Evolutionary conservation across 2,329 filamentous ascomycete genomes (phyloP), one percentile per base, ranked within the genome.

Genomic region (Diaporthe ampelina): DNA sequence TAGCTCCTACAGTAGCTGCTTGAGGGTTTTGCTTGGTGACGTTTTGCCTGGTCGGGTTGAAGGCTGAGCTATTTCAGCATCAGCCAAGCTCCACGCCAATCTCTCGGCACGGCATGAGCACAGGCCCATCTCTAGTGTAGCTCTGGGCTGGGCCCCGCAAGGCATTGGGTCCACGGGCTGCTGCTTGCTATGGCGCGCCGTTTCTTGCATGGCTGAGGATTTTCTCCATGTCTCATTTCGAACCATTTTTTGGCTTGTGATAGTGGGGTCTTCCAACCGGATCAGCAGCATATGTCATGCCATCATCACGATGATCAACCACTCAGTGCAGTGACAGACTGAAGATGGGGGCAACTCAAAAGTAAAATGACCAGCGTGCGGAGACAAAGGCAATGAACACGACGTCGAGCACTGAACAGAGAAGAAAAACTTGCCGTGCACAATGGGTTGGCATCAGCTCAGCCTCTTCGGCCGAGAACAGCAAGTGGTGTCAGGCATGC

Each of bases 21-120:
- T 43, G 40, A 19, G 15, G 13, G 40, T 15, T 43, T 43, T 43
- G 40, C 43, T 45, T 19, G 19, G 57, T 70, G 24, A 45, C 52
- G 68, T 56, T 13, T 29, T 73, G 48, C 17, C 52, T 21, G 15
- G 21, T 45, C 58, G 24, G 26, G 21, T 24, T 40, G 43, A 32
- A 29, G 56, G 32, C 29, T 63, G 40, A 61, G 19, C 69, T 48
- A 59, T 50, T 37, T 43, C 58, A 45, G 43, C 43, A 61, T 50
- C 52, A 54, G 43, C 69, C 56, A 50, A 59, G 56, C 57, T 61
- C 69, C 69, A 59, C 54, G 69, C 40, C 68, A 57, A 71, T 45
- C 54, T 57, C 68, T 48, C 26, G 68, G 68, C 63, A 37, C 54
- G 40, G 32, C 52, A 59, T 40, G 43, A 32, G 56, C 69, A 71